Conservation (phyloP, 2,329 filamentous ascomycete genomes). For the Epichloe aotearoae region DNA sequence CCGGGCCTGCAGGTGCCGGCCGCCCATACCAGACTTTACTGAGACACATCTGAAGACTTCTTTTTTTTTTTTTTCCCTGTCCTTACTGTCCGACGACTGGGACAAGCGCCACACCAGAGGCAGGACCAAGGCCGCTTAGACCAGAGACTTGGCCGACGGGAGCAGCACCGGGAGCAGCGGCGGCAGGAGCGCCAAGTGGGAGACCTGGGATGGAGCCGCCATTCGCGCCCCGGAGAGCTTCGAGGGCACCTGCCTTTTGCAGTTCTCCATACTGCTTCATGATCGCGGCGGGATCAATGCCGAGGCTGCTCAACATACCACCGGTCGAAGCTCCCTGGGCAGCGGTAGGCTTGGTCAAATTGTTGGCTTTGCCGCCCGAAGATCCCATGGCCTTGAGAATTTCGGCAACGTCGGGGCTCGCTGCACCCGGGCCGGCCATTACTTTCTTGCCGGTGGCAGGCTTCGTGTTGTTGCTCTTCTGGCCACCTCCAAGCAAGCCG, state of each 20-base stretch:
- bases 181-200: background rate
- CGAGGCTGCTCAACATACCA: background rate
- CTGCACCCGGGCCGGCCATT: too few relatives aligned
- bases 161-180: background rate
- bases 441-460: background rate
- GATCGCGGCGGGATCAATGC: background rate
- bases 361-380: background rate
- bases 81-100: too few relatives aligned
- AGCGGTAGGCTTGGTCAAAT: background rate
- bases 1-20: too few relatives aligned
- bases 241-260: background rate
- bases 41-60: too few relatives aligned
- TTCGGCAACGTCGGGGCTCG: background rate
- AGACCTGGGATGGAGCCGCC: background rate
- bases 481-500: too few relatives aligned
- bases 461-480: background rate
- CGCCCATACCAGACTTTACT: too few relatives aligned
- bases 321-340: background rate
- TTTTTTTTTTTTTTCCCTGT: accelerated
- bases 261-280: background rate
- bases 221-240: background rate
- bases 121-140: too few relatives aligned
- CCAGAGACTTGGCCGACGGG: background rate
- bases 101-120: too few relatives aligned
- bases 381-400: background rate